Percentiles rank a stretch among this genome's conserved stretches.
Conservation (phyloP, 2,329 filamentous ascomycete genomes). For the Aureobasidium sp. region DNA sequence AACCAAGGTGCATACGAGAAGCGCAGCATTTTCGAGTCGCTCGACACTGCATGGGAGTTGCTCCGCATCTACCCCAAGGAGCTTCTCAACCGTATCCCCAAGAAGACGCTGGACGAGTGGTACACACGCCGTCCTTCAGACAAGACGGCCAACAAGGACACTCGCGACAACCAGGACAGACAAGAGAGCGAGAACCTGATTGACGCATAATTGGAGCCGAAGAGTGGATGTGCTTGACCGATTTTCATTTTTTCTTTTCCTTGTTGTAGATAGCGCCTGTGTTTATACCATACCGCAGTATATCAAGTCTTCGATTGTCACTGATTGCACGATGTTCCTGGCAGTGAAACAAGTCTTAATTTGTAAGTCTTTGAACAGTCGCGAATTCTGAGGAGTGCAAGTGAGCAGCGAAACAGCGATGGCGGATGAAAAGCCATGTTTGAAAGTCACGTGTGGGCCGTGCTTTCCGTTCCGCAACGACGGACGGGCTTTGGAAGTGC, state of each 20-base stretch:
- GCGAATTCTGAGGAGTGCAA: neutral
- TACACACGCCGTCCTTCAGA: slow-evolving; percentile 34
- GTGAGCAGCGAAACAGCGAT: neutral
- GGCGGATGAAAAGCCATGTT: neutral
- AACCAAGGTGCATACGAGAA: slow-evolving; percentile 86
- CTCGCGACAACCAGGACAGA: slow-evolving; percentile 33
- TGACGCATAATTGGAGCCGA: slow-evolving; percentile 12
- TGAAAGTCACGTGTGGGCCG: neutral
- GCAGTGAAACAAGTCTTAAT: no score
- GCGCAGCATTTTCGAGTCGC: slow-evolving; percentile 82
- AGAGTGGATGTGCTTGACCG: neutral
- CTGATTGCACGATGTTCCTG: neutral
- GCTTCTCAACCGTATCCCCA: slow-evolving; percentile 72
- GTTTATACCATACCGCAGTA: slow-evolving; percentile 12
- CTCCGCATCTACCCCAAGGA: slow-evolving; percentile 98
- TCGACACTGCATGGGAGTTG: slow-evolving; percentile 93
- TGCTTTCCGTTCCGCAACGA: neutral
- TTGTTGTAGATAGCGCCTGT: slow-evolving; percentile 11
- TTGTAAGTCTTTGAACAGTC: no score
- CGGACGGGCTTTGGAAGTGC: neutral
- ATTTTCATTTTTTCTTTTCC: neutral
- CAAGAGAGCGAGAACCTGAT: slow-evolving; percentile 21
- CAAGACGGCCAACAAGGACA: slow-evolving; percentile 34
- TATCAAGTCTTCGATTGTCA: neutral
- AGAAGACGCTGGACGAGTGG: slow-evolving; percentile 45